Evolutionary conservation across 2,329 filamentous ascomycete genomes (phyloP).

Genomic region (Hypoxylon sp.): DNA sequence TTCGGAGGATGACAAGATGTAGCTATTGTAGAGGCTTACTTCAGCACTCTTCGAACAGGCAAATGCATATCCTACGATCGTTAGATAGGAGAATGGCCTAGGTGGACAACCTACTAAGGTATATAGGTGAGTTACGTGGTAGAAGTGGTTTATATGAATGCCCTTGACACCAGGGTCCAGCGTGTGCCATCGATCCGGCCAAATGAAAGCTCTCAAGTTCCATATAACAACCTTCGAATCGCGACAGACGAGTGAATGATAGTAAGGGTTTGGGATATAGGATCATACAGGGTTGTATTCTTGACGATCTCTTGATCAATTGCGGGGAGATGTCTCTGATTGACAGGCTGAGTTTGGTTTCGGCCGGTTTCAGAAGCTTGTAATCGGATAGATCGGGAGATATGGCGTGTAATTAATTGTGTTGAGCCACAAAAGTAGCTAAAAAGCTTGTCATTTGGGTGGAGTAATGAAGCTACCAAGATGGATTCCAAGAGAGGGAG

Average conservation of each 20-base stretch:
- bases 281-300: conserved; percentile 11
- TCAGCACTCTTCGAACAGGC: not conserved
- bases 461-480: not conserved
- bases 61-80: not conserved
- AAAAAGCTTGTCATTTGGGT: not conserved
- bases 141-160: not conserved
- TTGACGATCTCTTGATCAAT: conserved; percentile 14
- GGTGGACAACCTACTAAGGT: not conserved
- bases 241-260: too few relatives aligned
- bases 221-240: conserved; percentile 1
- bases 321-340: conserved; percentile 12
- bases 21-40: not conserved
- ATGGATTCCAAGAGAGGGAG: not conserved
- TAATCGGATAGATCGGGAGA: conserved; percentile 1
- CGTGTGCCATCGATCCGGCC: not conserved
- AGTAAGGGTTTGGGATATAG: not conserved
- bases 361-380: conserved; percentile 22
- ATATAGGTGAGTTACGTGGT: not conserved
- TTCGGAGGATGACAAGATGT: not conserved
- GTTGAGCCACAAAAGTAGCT: not conserved
- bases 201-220: not conserved
- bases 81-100: too few relatives aligned
- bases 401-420: not conserved
- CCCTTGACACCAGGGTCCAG: not conserved
- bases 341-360: conserved; percentile 17